Evolutionary conservation across 331 rosid species (phyloP).

Genomic region (Spiraea crenata): DNA sequence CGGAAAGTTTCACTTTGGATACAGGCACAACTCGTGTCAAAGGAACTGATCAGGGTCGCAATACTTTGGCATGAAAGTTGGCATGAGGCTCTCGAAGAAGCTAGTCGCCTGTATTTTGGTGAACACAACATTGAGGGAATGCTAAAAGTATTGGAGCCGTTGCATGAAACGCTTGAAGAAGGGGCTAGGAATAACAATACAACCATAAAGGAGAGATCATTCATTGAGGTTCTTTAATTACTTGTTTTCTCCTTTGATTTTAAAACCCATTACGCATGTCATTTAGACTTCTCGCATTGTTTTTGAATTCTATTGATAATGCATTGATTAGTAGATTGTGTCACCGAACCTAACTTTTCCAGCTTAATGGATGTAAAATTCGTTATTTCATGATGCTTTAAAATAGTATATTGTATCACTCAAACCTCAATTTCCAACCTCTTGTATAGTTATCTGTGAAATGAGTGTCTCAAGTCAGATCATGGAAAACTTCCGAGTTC

Average conservation of each 20-base stretch:
- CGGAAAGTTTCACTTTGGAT: slow-evolving; percentile 10
- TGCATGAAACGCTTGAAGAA: slow-evolving; percentile 89
- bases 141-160: slow-evolving; percentile 95
- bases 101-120: slow-evolving; percentile 95
- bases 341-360: not conserved
- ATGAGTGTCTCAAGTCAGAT: not conserved
- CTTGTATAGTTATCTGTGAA: not conserved
- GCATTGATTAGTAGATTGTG: not conserved
- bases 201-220: slow-evolving; percentile 88
- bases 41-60: slow-evolving; percentile 86
- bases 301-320: too few relatives aligned
- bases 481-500: not conserved
- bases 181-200: slow-evolving; percentile 75
- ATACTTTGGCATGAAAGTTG: slow-evolving; percentile 98
- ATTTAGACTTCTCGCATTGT: not conserved
- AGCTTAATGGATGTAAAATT: too few relatives aligned
- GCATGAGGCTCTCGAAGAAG: slow-evolving; percentile 97
- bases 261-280: not conserved
- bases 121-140: slow-evolving; percentile 96
- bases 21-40: slow-evolving; percentile 97
- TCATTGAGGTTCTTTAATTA: slow-evolving; percentile 78
- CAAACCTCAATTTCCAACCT: slow-evolving; percentile 1
- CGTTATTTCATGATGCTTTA: not conserved
- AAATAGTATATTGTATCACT: not conserved
- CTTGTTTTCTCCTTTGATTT: not conserved